phyloP scores from a whole-genome alignment of 805 yeast genomes.

The Kodamaea fukazawae region DNA sequence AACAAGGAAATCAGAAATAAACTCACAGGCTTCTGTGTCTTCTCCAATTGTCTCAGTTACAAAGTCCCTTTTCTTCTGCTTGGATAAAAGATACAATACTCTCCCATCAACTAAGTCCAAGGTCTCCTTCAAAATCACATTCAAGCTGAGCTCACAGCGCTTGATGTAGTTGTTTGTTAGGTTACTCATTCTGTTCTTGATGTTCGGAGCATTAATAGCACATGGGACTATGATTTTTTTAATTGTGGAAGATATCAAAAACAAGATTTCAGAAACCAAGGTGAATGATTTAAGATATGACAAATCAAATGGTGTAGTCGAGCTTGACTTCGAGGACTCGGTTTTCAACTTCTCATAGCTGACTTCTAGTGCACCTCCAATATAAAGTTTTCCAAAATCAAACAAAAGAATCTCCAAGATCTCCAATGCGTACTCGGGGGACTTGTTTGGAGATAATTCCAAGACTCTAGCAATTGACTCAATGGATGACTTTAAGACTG shows the following conservation, averaged over 20 bases:
- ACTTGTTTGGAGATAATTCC: conserved; percentile 64
- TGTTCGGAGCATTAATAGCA: conserved; percentile 55
- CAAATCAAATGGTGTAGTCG: conserved; percentile 37
- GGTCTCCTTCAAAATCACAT: conserved; percentile 59
- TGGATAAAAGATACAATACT: conserved; percentile 46
- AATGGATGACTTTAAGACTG: conserved; percentile 61
- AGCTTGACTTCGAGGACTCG: conserved; percentile 29
- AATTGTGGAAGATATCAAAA: conserved; percentile 66
- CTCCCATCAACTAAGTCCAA: conserved; percentile 51
- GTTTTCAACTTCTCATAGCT: conserved; percentile 49
- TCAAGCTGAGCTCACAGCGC: conserved; percentile 62
- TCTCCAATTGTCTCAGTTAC: conserved; percentile 46
- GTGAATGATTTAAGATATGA: conserved; percentile 49
- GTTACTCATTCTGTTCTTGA: conserved; percentile 57
- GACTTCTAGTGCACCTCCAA: conserved; percentile 73
- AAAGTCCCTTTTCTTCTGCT: conserved; percentile 77
- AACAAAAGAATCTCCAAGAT: conserved; percentile 63
- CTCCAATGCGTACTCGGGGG: conserved; percentile 62
- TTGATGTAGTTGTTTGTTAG: conserved; percentile 60
- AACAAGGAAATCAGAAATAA: conserved; percentile 52
- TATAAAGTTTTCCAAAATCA: conserved; percentile 70
- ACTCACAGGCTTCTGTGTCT: conserved; percentile 70
- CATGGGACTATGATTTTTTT: conserved; percentile 76
- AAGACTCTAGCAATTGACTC: conserved; percentile 76
- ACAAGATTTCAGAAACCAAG: conserved; percentile 56